Evolutionary conservation across 495 filamentous ascomycete genomes (phyloP).

Genomic region (Elasticomyces elasticus): DNA sequence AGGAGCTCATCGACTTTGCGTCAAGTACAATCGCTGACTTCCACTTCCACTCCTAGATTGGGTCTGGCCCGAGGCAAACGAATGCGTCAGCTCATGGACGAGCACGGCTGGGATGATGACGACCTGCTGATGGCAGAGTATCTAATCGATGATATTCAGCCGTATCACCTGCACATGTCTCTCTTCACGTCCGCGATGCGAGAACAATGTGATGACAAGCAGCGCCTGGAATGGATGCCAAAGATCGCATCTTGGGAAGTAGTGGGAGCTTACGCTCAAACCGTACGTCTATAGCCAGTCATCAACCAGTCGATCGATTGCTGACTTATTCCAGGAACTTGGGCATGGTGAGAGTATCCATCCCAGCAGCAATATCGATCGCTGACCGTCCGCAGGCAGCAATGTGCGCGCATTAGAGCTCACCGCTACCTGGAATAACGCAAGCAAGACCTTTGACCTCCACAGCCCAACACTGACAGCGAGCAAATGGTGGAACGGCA

Average conservation of each 20-base stretch:
- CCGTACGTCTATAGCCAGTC: slow-evolving; percentile 36
- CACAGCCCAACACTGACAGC: slow-evolving; percentile 39
- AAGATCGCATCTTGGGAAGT: slow-evolving; percentile 36
- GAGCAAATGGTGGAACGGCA: slow-evolving; percentile 42
- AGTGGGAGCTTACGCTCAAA: slow-evolving; percentile 37
- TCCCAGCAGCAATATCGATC: too few relatives aligned
- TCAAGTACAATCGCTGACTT: too few relatives aligned
- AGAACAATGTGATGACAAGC: slow-evolving; percentile 36
- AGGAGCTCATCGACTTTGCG: too few relatives aligned
- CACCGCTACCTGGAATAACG: slow-evolving; percentile 33
- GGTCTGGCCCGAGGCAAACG: slow-evolving; percentile 37
- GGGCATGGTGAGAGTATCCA: too few relatives aligned
- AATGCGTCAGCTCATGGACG: slow-evolving; percentile 31
- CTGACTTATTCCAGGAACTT: too few relatives aligned
- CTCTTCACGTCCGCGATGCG: slow-evolving; percentile 32
- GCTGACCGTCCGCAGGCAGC: too few relatives aligned
- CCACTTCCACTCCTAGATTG: too few relatives aligned
- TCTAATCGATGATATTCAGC: slow-evolving; percentile 37
- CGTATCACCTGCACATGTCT: slow-evolving; percentile 29
- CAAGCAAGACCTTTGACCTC: slow-evolving; percentile 34
- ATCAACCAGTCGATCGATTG: too few relatives aligned
- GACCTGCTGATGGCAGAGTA: slow-evolving; percentile 30
- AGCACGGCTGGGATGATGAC: slow-evolving; percentile 32
- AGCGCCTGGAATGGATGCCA: slow-evolving; percentile 36
- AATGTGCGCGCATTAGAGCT: slow-evolving; percentile 39